Base-by-base conservation (phyloP, 176 grass and related monocot species). In the Avena eriantha region DNA sequence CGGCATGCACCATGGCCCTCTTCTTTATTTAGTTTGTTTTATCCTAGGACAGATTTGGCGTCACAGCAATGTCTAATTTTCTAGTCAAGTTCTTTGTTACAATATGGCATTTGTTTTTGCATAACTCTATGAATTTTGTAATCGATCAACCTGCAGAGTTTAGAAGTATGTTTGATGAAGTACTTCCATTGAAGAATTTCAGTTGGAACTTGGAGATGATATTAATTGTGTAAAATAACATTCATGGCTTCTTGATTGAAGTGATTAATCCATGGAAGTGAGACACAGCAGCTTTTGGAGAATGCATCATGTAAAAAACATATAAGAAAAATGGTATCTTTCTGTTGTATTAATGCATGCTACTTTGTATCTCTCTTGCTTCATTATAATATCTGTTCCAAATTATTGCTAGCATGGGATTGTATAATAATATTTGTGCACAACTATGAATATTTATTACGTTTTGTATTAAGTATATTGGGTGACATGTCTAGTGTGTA, bases 11-110 rank as follows among this genome's bases (percentile, higher is more conserved):
- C 46, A 48, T 49, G 54, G 7, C 0, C 8, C 23, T 74, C 71
- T 61, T 74, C 55, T 49, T 82, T 65, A 70, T 14, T 78, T 43
- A 26, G 60, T 56, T 56, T 76, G 2, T 84, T 84, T 47, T 60
- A 16, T 63, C 7, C 21, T 34, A 23, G 21, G 13, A 83, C 43
- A 29, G 17, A 48, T 53, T 48, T 82, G 47, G 10, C n/a, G 36
- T 12, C 17, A 21, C 26, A 67, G 47, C 17, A 69, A 69, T 6
- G 23, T 36, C 29, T 82, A 82, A 68, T 60, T 79, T 39, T 12
- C 34, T 60, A 23, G 5, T 79, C 3, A 41, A 73, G 41, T 73
- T 73, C 0, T 60, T 23, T 45, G 14, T 45, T 80, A 58, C 61
- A 16, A 16, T 60, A 16, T 41, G 34, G 2, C 35, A 9, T 58